These are phyloP conservation scores for Musa itinerans DNA, from an alignment of 176 grass and related monocot species.

Conservation along the genomic window DNA sequence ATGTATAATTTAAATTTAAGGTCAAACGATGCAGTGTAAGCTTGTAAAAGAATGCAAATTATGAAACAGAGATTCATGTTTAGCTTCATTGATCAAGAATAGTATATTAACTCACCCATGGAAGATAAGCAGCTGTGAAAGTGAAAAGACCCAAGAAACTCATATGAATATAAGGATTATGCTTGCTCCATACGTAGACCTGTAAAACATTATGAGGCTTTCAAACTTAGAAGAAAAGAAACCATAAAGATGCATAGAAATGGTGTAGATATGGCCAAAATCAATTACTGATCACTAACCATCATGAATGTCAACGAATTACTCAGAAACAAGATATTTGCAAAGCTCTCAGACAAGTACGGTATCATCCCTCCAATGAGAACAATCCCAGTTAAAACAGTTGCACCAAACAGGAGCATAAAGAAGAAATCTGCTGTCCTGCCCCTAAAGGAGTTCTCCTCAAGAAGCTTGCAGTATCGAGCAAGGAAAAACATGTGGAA, in stretches of 20 bases:
- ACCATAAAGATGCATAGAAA: not conserved
- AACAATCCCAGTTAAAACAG: constrained; percentile 77
- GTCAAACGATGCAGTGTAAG: not conserved
- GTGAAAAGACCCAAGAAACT: constrained; percentile 97
- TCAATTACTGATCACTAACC: constrained; percentile 28
- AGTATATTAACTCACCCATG: constrained; percentile 50
- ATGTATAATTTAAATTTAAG: constrained; percentile 19
- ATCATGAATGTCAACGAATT: constrained; percentile 99
- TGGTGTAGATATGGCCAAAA: not conserved
- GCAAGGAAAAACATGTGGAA: constrained; percentile 99
- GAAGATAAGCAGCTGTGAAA: constrained; percentile 93
- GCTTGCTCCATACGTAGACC: constrained; percentile 99
- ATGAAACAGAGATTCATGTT: not conserved
- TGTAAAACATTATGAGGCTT: constrained; percentile 19
- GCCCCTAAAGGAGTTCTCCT: constrained; percentile 98
- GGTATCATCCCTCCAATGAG: constrained; percentile 95
- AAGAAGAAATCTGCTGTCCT: constrained; percentile 96
- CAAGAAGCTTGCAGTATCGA: constrained; percentile 92
- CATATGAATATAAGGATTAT: constrained; percentile 97
- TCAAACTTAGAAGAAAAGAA: not conserved
- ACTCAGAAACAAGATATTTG: constrained; percentile 89
- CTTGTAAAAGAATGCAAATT: constrained; percentile 2
- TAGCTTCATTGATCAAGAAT: not conserved
- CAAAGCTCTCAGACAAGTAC: constrained; percentile 83
- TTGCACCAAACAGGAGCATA: constrained; percentile 97